Conservation (phyloP, 192 early-diverging fungal species). For the Mortierella antarctica region DNA sequence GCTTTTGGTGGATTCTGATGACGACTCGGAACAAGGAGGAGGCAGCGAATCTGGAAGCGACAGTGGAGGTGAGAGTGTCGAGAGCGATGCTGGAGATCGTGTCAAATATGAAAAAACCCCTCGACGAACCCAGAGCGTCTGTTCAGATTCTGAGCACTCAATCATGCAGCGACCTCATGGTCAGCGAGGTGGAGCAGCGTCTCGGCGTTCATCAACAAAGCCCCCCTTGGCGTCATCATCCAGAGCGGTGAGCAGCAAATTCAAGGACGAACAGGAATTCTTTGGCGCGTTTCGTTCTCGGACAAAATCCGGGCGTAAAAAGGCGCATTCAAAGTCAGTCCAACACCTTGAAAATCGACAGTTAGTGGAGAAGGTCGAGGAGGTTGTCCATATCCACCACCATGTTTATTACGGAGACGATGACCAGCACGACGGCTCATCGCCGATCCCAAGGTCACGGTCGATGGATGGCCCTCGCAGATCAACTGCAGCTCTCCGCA, state of each 20-base stretch:
- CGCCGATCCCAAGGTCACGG: not conserved
- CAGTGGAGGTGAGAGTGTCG: conserved; percentile 12
- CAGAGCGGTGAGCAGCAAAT: no score
- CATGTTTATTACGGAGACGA: conserved; percentile 29
- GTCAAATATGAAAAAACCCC: no score
- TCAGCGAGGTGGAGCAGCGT: no score
- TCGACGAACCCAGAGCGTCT: no score
- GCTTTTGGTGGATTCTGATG: conserved; percentile 24
- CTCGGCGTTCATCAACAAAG: no score
- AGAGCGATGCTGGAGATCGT: not conserved
- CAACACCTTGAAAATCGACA: conserved; percentile 4
- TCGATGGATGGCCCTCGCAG: not conserved
- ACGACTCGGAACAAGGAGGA: conserved; percentile 13
- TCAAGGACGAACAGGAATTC: no score
- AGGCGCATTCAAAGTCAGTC: conserved; percentile 8
- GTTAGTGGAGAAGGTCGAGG: conserved; percentile 20
- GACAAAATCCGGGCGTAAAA: not conserved
- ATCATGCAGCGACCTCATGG: no score
- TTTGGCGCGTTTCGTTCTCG: not conserved
- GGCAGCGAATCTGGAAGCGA: conserved; percentile 2
- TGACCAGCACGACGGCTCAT: not conserved
- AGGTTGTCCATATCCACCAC: conserved; percentile 42
- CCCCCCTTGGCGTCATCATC: no score
- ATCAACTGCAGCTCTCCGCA: no score
- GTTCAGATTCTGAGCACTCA: no score